Base-by-base conservation (phyloP, 140 eudicot genomes). In the Bidens hawaiensis region DNA sequence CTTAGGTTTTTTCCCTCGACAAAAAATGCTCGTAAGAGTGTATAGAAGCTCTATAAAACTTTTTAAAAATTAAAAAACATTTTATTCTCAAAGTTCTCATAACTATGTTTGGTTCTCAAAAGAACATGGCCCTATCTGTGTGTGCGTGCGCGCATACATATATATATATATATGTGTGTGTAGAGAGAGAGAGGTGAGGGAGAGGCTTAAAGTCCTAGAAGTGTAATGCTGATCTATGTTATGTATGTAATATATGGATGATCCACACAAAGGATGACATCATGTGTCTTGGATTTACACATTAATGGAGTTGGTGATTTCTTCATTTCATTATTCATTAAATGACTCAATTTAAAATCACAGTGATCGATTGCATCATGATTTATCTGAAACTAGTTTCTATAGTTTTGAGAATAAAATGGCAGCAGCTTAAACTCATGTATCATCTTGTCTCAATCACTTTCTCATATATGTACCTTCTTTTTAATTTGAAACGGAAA, bases 201-300 rank as follows among this genome's bases (percentile, higher is more conserved):
- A 12, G 15, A n/a, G 66, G 13, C 47, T 15, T 43, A 9, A 33
- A 6, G 27, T 0, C 6, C 21, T 48, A 4, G 3, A 5, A n/a
- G 19, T 6, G 6, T 26, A 26, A 13, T 17, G 59, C 10, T 52
- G 34, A 52, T 52, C 34, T 48, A 0, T 22, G 2, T 47, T 5
- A 50, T 50, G 21, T 40, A 13, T 27, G 28, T 10, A n/a, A 11
- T 65, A 27, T 24, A 67, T 53, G 16, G 16, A 52, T 34, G 62
- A 52, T 25, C 21, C 64, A 22, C 70, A 71, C 76, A 71, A 49
- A 68, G 55, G 63, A 60, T 70, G 34, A 15, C 31, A 23, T 23
- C 61, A 57, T 11, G 31, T 49, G 17, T 34, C 25, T 70, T 60
- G 63, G 69, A 60, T 70, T 60, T 50, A 70, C 52, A 69, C 16